phyloP scores from a whole-genome alignment of 768 basidiomycete species.

The Dentipellis sp. region DNA sequence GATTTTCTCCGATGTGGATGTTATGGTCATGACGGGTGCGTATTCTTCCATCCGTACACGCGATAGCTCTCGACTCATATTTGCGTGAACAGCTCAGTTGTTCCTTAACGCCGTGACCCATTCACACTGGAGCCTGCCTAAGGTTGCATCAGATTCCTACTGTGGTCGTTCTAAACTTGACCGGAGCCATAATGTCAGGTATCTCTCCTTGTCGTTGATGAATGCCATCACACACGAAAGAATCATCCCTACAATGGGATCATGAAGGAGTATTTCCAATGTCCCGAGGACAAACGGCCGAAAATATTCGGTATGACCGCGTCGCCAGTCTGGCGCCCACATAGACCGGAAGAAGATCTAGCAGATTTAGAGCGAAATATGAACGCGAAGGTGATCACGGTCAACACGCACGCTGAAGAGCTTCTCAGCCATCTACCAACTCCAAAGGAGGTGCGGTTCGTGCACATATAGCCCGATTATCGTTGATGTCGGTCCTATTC shows the following conservation, averaged over 20 bases:
- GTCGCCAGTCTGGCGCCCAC: slow-evolving; percentile 78
- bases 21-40: slow-evolving; percentile 81
- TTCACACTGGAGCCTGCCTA: slow-evolving; percentile 68
- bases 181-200: slow-evolving; percentile 27
- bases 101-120: slow-evolving; percentile 75
- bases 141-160: slow-evolving; percentile 24
- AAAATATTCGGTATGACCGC: slow-evolving; percentile 94
- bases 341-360: slow-evolving; percentile 56
- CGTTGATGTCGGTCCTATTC: background rate
- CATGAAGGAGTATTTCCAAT: slow-evolving; percentile 48
- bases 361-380: slow-evolving; percentile 57
- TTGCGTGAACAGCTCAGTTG: slow-evolving; percentile 52
- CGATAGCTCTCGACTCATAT: background rate
- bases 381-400: slow-evolving; percentile 67
- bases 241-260: slow-evolving; percentile 51
- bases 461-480: background rate
- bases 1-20: slow-evolving; percentile 55
- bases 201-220: slow-evolving; percentile 47
- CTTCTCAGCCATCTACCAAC: slow-evolving; percentile 51
- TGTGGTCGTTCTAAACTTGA: background rate
- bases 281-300: slow-evolving; percentile 37
- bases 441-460: slow-evolving; percentile 49
- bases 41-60: background rate
- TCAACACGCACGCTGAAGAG: slow-evolving; percentile 61
- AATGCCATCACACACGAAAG: slow-evolving; percentile 48